These are phyloP conservation scores for Croton setiger DNA, from an alignment of 441 rosid genomes.

Conservation along the genomic window DNA sequence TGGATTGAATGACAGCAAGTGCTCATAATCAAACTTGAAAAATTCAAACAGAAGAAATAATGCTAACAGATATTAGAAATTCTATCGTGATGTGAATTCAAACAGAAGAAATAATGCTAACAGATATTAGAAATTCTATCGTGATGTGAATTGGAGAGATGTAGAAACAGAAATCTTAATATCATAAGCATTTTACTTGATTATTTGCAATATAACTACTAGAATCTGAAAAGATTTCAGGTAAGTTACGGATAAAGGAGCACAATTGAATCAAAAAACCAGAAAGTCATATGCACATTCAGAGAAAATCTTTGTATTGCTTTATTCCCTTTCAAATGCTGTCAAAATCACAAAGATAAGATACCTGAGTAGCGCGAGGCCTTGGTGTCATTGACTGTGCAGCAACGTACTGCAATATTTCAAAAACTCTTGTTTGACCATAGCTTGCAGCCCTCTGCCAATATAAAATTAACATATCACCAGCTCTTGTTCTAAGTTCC, in stretches of 20 bases:
- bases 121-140: no score
- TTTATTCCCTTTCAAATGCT: neutral
- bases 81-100: neutral
- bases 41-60: neutral
- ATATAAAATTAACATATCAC: constrained; percentile 70
- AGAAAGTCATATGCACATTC: neutral
- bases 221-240: neutral
- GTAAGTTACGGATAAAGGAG: neutral
- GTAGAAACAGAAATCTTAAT: neutral
- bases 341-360: neutral
- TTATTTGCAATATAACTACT: neutral
- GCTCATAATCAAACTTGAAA: neutral
- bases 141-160: neutral
- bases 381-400: constrained; percentile 59
- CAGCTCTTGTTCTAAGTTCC: constrained; percentile 81
- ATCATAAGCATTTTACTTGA: neutral
- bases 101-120: neutral
- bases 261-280: neutral
- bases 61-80: neutral
- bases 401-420: constrained; percentile 69
- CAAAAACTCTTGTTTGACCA: constrained; percentile 78
- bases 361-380: constrained; percentile 62
- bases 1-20: neutral
- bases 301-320: neutral
- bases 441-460: constrained; percentile 79